Evolutionary conservation across 2,329 filamentous ascomycete species (phyloP).

Genomic region (Colletotrichum abscissum): DNA sequence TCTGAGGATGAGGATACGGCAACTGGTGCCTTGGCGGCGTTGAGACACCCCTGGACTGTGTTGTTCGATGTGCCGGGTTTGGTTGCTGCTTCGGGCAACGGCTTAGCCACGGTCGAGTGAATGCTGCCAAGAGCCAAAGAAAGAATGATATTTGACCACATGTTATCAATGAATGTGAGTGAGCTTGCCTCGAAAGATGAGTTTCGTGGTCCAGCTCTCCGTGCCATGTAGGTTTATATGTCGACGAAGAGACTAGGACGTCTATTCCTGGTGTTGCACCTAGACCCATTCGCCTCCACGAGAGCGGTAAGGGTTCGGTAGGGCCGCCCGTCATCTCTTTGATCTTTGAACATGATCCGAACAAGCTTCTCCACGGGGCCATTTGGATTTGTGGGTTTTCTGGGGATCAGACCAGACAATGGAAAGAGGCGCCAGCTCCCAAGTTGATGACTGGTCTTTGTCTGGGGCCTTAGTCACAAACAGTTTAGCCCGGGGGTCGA

Average conservation of each 20-base stretch:
- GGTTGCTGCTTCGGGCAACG: slow-evolving; percentile 3
- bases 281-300: not conserved
- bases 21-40: slow-evolving; percentile 38
- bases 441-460: not conserved
- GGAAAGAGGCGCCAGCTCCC: not conserved
- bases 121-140: slow-evolving; percentile 1
- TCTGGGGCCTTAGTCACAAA: not conserved
- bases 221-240: not conserved
- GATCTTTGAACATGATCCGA: not conserved
- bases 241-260: not conserved
- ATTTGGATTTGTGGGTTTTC: not conserved
- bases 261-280: not conserved
- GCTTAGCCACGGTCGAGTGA: slow-evolving; percentile 3
- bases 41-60: slow-evolving; percentile 38
- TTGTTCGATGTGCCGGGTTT: slow-evolving; percentile 10
- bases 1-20: slow-evolving; percentile 34
- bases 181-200: not conserved
- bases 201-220: not conserved
- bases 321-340: not conserved
- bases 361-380: not conserved
- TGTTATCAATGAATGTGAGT: not conserved
- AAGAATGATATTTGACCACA: slow-evolving; percentile 6
- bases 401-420: not conserved
- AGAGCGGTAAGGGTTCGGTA: not conserved
- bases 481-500: not conserved